Percentiles rank a stretch among this genome's conserved stretches.
Conservation (phyloP, 495 filamentous ascomycete species). For the Elasticomyces elasticus region DNA sequence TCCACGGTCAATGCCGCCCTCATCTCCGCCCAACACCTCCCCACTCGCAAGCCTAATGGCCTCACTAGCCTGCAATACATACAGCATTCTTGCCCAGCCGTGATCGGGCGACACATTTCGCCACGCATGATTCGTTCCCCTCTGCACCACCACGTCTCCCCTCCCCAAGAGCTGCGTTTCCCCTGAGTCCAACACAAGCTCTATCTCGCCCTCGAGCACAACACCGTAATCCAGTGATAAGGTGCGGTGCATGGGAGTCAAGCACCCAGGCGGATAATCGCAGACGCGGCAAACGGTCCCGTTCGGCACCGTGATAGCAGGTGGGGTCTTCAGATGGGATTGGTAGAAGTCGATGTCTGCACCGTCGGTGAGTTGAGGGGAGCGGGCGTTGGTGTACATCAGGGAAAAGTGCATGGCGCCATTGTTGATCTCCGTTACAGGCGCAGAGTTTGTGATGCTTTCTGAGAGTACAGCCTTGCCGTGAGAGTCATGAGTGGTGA, state of each 20-base stretch:
- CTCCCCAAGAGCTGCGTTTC: conserved; percentile 42
- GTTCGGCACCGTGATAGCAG: conserved; percentile 29
- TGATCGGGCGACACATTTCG: conserved; percentile 40
- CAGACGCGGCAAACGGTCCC: conserved; percentile 48
- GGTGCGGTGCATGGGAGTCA: conserved; percentile 57
- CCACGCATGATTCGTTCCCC: conserved; percentile 58
- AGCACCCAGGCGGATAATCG: conserved; percentile 45
- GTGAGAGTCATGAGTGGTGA: background rate
- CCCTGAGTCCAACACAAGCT: conserved; percentile 48
- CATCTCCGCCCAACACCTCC: background rate
- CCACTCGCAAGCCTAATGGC: background rate
- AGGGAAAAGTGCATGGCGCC: background rate
- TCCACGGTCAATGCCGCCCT: background rate
- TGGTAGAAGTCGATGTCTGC: conserved; percentile 38
- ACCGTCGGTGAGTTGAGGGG: conserved; percentile 20
- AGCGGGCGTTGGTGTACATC: background rate
- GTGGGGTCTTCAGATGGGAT: conserved; percentile 11
- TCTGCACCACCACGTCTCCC: conserved; percentile 53
- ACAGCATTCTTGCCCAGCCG: conserved; percentile 24
- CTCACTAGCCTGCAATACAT: background rate
- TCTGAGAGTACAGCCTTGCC: background rate
- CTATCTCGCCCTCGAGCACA: conserved; percentile 58
- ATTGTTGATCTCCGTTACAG: background rate
- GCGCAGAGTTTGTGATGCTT: background rate
- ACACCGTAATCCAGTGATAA: conserved; percentile 62